Evolutionary conservation across 768 basidiomycete species (phyloP), one percentile per base, ranked within the genome.

Genomic region (Antrodiella citrinella): DNA sequence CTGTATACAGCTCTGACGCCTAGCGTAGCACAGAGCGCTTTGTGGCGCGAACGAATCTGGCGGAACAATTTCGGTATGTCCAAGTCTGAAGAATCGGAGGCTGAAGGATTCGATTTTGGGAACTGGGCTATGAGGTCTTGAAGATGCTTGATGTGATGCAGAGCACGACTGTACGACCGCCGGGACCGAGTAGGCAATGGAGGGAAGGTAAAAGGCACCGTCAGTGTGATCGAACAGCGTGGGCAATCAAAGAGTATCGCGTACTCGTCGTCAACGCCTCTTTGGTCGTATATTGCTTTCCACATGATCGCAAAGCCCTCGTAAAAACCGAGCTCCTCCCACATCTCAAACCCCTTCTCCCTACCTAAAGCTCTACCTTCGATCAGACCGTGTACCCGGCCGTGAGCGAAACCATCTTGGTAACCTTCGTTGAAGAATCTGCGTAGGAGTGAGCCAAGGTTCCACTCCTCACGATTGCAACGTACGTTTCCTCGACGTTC

Each of bases 241-340:
- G 15, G 23, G 25, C 21, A 35, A 47, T 51, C 45, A 21, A 39
- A 49, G 46, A 45, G 43, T 26, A 45, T 39, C 25, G 72, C 77
- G 50, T 58, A 82, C 81, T 78, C 74, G 59, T 82, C 73, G 44
- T 60, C 62, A 12, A 64, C 63, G 3, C 64, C 67, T 49, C 73
- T 70, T 47, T 66, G 67, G 19, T 66, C 58, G 39, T 70, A 69
- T 48, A 88, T 67, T 1, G 71, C 71, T 52, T 69, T 65, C 89
- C 90, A 96, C 49, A 82, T 77, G 49, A 59, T 54, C 2, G 91
- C 91, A 57, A 86, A 86, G 4, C 93, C 95, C 58, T 94, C 79
- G 63, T 94, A 94, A 59, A 84, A 97, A 1, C 90, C 93, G 11
- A 99, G 76, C 65, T 99, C 95, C 65, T 97, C 94, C 92, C 93